Percentiles rank a stretch among this genome's conserved stretches.
Conservation (phyloP, 2,329 filamentous ascomycete genomes). For the Cercospora berteroae region DNA sequence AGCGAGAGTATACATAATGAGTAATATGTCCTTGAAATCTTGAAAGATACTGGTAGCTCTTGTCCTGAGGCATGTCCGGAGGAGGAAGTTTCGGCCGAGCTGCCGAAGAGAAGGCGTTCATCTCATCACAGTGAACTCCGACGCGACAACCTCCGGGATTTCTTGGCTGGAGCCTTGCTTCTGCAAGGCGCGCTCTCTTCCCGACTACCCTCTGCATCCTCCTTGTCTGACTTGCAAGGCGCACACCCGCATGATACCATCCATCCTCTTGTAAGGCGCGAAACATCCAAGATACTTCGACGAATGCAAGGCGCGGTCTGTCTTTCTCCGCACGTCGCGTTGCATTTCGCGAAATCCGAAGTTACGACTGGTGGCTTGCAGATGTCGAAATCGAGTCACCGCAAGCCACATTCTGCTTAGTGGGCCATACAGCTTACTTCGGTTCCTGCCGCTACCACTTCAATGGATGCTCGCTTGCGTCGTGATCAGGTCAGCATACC, state of each 20-base stretch:
- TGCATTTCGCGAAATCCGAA: background rate
- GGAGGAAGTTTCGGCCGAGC: background rate
- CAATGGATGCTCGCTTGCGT: background rate
- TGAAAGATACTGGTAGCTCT: background rate
- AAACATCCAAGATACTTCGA: background rate
- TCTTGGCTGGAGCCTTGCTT: background rate
- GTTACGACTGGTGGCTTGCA: background rate
- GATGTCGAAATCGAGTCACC: constrained; percentile 9
- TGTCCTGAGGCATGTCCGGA: background rate
- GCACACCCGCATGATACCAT: background rate
- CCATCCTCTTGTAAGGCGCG: background rate
- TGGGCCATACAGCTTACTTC: background rate
- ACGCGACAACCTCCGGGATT: background rate
- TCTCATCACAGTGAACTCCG: background rate
- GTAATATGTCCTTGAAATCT: constrained; percentile 12
- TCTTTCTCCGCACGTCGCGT: background rate
- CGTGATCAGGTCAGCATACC: background rate
- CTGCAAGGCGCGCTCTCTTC: background rate
- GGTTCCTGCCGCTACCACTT: constrained; percentile 3
- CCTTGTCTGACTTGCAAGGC: background rate
- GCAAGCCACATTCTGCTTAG: constrained; percentile 3
- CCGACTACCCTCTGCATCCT: background rate
- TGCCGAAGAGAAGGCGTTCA: background rate
- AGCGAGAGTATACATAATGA: constrained; percentile 15
- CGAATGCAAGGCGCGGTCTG: background rate